Conservation (phyloP, 1,284 basidiomycete genomes). For the Leccinum solheimii region DNA sequence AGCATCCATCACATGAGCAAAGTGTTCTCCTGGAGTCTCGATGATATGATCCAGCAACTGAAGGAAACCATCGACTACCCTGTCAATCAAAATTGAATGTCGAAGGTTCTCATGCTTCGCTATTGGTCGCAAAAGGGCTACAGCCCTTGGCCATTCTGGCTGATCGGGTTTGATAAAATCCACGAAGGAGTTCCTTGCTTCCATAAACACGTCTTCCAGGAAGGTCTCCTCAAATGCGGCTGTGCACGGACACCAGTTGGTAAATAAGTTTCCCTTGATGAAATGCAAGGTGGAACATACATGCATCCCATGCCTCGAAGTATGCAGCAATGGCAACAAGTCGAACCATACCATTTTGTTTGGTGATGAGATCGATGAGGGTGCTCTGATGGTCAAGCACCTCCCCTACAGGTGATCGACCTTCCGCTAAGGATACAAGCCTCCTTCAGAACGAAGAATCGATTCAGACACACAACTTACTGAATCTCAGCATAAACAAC, state of each 20-base stretch:
- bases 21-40: constrained; percentile 11
- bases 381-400: constrained; percentile 7
- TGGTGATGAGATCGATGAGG: constrained; percentile 12
- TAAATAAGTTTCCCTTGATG: neutral
- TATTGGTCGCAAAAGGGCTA: constrained; percentile 16
- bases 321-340: constrained; percentile 15
- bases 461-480: constrained; percentile 3
- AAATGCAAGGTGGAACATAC: constrained; percentile 2
- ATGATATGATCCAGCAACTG: constrained; percentile 11
- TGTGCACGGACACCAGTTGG: neutral
- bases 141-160: constrained; percentile 18
- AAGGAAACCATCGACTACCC: constrained; percentile 13
- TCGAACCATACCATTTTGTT: constrained; percentile 12
- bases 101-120: constrained; percentile 14
- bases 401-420: constrained; percentile 1
- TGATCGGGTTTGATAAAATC: constrained; percentile 11
- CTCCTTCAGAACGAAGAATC: neutral
- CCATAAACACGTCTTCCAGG: constrained; percentile 10
- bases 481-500: constrained; percentile 16
- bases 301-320: constrained; percentile 11
- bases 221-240: constrained; percentile 5
- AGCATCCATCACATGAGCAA: constrained; percentile 18
- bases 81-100: constrained; percentile 1
- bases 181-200: constrained; percentile 12
- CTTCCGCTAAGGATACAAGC: constrained; percentile 6